Conservation (phyloP, 441 rosid species). For the Brassica hybrid region DNA sequence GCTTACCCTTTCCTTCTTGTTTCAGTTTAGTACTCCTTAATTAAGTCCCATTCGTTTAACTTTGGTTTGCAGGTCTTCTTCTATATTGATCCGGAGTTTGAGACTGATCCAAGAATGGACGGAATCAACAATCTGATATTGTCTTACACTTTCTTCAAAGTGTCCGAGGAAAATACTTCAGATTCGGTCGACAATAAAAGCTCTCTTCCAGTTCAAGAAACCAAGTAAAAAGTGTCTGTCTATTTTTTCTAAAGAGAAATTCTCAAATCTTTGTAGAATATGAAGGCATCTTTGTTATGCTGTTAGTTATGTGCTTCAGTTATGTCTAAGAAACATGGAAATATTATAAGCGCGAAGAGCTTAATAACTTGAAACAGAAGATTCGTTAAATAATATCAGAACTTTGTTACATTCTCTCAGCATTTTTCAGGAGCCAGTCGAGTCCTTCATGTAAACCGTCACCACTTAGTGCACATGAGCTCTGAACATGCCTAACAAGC, state of each 20-base stretch:
- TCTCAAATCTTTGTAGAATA: neutral
- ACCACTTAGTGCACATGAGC: constrained; percentile 84
- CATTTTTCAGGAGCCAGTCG: constrained; percentile 88
- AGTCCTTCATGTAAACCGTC: constrained; percentile 84
- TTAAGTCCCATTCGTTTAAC: too few species aligned
- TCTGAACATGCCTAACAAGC: constrained; percentile 77
- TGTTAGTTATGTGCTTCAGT: neutral
- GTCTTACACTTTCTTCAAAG: constrained; percentile 94
- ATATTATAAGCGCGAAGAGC: too few species aligned
- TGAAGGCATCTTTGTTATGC: neutral
- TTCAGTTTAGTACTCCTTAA: too few species aligned
- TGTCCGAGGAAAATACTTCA: constrained; percentile 52
- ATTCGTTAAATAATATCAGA: constrained; percentile 22
- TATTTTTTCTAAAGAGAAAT: neutral
- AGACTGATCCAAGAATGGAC: constrained; percentile 75
- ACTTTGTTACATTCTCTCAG: constrained; percentile 37
- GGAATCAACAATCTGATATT: constrained; percentile 89
- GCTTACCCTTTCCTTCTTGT: neutral
- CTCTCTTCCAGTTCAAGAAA: constrained; percentile 40
- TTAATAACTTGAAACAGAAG: constrained; percentile 58
- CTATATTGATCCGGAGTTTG: constrained; percentile 78
- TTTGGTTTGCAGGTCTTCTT: constrained; percentile 92
- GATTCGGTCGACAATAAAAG: neutral
- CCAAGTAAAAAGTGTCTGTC: constrained; percentile 18
- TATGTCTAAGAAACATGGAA: too few species aligned